phyloP scores from a whole-genome alignment of 306 rosid genomes.

The Rosa rugosa region DNA sequence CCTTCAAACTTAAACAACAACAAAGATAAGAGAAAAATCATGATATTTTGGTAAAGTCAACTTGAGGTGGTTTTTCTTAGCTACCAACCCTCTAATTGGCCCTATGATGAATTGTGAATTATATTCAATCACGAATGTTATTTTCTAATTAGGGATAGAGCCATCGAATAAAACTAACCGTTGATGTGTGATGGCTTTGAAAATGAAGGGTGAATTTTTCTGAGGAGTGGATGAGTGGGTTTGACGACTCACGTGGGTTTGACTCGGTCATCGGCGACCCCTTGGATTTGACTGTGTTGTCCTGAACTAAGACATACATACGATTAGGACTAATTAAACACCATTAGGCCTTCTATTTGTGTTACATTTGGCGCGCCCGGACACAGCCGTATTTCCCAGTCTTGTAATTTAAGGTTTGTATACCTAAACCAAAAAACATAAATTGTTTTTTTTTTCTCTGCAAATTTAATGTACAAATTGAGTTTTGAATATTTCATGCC shows the following conservation, averaged over 20 bases:
- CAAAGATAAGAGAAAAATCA: neutral
- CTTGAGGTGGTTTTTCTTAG: neutral
- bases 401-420: neutral
- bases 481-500: too few species aligned
- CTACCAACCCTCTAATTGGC: neutral
- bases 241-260: constrained; percentile 12
- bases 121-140: neutral
- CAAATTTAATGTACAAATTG: too few species aligned
- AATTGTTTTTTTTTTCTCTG: too few species aligned
- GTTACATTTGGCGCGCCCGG: neutral
- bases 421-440: neutral
- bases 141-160: neutral
- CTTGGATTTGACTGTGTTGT: neutral
- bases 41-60: neutral
- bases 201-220: neutral
- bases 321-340: neutral
- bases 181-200: neutral
- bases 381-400: neutral
- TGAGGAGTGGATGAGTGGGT: neutral
- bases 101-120: neutral
- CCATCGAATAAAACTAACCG: neutral
- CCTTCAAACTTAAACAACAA: neutral
- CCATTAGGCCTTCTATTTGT: neutral
- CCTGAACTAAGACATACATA: too few species aligned
- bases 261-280: constrained; percentile 30